Evolutionary conservation across 2,329 filamentous ascomycete genomes (phyloP).

Genomic region (Elsinoe arachidis): DNA sequence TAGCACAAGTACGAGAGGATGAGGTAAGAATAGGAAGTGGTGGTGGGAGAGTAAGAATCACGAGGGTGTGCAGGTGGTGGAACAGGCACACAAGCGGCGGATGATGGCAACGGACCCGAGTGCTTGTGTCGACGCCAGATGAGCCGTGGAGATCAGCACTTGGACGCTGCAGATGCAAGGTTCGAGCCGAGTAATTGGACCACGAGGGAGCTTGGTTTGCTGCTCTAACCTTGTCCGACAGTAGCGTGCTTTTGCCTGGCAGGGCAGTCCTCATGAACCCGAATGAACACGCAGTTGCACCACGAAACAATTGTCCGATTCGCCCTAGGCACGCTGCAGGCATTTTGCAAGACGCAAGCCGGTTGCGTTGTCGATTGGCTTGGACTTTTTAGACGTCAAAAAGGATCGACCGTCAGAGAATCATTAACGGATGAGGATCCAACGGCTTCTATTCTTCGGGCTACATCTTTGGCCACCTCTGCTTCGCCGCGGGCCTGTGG

Average conservation of each 20-base stretch:
- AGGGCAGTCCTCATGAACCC: background rate
- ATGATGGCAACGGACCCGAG: conserved; percentile 9
- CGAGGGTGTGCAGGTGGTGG: background rate
- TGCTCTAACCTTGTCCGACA: background rate
- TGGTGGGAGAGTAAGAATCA: conserved; percentile 4
- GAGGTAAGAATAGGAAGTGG: background rate
- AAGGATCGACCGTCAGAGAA: conserved; percentile 5
- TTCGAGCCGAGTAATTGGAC: conserved; percentile 13
- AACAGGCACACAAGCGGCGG: background rate
- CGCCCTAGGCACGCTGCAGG: background rate
- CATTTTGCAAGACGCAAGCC: background rate
- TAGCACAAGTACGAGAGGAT: background rate
- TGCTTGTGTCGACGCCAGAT: conserved; percentile 5
- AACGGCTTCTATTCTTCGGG: background rate
- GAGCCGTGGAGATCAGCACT: conserved; percentile 12
- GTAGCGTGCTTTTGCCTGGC: background rate
- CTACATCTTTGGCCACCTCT: background rate
- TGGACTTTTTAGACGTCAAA: background rate
- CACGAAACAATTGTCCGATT: background rate
- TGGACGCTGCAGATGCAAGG: conserved; percentile 10
- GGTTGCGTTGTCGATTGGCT: conserved; percentile 9
- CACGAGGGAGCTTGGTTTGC: conserved; percentile 7
- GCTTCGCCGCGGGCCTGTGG: too few relatives aligned
- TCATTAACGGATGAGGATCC: conserved; percentile 7
- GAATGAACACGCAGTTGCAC: background rate